Base-by-base conservation (phyloP, 345 rosid genomes). In the Salix koriyanagi region DNA sequence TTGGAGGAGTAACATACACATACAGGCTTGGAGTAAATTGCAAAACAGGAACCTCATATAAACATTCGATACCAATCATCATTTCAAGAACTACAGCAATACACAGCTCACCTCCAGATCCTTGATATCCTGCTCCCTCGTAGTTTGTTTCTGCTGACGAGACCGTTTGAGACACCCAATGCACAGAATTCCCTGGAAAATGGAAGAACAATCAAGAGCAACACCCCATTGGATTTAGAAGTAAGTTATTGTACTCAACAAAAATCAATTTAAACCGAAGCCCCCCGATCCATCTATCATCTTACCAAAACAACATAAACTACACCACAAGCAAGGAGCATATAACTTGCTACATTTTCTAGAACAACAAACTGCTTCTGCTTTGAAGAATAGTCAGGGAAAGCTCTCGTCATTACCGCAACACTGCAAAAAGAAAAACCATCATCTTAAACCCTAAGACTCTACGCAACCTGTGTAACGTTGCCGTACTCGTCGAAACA, bases 371-470 rank as follows among this genome's bases (percentile, higher is more conserved):
- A 91, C 58, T 81, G 85, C 74, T 81, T 84, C 72, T 72, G 88
- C 60, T 79, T 85, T 65, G 70, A 15, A 42, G 85, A 72, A 79
- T 89, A 90, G 84, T 84, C 82, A 80, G 99, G 93, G 81, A 91
- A 93, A 82, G 99, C 97, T 83, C 94, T 90, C 18, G 99, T 96
- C 99, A 96, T 92, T 69, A 96, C 98, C 46, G 98, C 98, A 80
- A 87, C 92, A 84, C 99, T 96, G 90, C 62, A 83, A 46, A 67
- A 61, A 30, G 44, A 78, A 6, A 76, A 58, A 28, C 54, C 58
- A 32, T 21, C 70, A 30, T 77, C 73, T 50, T 78, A 42, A 75
- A 42, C 36, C 36, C 32, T 46, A 66, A 41, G 36, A 52, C 7
- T 36, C 9, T 21, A 13, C 16, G 16, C 50, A 44, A 2, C 5